Base-by-base conservation (phyloP, 2,329 filamentous ascomycete genomes). In the Exophiala dermatitidis region DNA sequence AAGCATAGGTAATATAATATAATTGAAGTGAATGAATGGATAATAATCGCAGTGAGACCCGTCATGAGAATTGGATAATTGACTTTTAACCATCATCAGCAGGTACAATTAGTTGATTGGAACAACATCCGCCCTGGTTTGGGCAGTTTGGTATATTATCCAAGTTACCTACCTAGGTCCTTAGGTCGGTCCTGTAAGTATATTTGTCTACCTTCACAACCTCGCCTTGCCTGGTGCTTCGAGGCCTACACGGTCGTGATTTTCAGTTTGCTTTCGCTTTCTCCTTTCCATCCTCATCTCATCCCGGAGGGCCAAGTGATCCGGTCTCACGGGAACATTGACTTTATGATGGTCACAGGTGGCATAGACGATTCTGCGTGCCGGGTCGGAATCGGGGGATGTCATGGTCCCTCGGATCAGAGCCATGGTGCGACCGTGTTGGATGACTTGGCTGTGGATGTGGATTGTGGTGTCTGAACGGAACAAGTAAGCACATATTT, bases 311-410 rank as follows among this genome's bases (percentile, higher is more conserved):
- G 10, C n/a, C 46, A 45, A 29, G 45, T 56, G 49, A 60, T 77
- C 72, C 5, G 43, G 72, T 67, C 19, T 66, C 55, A 41, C 61
- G 28, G 72, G 71, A 3, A 72, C 64, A 47, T 71, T 69, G 7
- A 78, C 74, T 57, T 79, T 79, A 62, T 79, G 76, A 56, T 79
- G 75, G 61, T 79, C 76, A 34, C 69, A 74, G 1, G 75, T 77
- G 48, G 72, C 75, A 58, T 75, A 78, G 4, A 72, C 68, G 0
- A 64, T 69, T 57, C 71, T 74, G 0, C 74, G 73, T 60, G 19
- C 19, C 19, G 19, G 19, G 2, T 19, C 19, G 19, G 19, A 19
- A 19, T 79, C 75, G 10, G 71, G 61, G 48, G 71, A 75, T 3
- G 68, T 73, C 72, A 80, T 78, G 38, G 68, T 68, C 2, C 74